Conservation (phyloP, 257 asterid species). For the Scutellaria baicalensis region DNA sequence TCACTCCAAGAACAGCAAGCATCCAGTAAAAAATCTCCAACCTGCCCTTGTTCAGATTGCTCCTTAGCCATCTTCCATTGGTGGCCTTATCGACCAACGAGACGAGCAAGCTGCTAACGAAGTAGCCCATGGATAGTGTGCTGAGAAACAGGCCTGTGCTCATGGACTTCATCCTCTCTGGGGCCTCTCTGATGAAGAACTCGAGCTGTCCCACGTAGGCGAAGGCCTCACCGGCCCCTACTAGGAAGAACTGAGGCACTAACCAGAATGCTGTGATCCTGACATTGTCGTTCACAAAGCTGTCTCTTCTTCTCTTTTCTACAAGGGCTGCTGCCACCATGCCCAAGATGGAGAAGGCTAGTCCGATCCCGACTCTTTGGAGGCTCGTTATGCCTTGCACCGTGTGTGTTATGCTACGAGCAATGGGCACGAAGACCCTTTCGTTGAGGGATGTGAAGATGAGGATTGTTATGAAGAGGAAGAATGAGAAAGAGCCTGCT, state of each 20-base stretch:
- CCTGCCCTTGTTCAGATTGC: constrained; percentile 46
- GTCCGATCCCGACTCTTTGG: constrained; percentile 73
- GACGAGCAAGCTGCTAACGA: constrained; percentile 69
- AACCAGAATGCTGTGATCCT: constrained; percentile 69
- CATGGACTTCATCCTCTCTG: constrained; percentile 86
- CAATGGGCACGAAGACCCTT: constrained; percentile 47
- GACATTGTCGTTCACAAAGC: not conserved
- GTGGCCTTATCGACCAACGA: constrained; percentile 46
- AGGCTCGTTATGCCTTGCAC: constrained; percentile 62
- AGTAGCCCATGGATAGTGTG: constrained; percentile 77
- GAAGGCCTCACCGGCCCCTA: constrained; percentile 89
- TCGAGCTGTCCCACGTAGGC: constrained; percentile 92
- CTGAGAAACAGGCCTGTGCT: constrained; percentile 81
- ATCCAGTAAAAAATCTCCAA: constrained; percentile 74
- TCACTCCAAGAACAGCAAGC: constrained; percentile 59
- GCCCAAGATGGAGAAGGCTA: constrained; percentile 48
- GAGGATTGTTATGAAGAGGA: constrained; percentile 68
- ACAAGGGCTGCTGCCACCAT: constrained; percentile 67
- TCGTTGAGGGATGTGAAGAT: constrained; percentile 71
- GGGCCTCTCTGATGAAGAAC: constrained; percentile 83
- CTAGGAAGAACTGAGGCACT: constrained; percentile 73
- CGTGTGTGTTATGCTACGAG: constrained; percentile 46
- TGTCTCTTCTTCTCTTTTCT: constrained; percentile 38
- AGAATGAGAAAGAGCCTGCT: constrained; percentile 68
- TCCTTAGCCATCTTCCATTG: constrained; percentile 50